Base-by-base conservation (phyloP, 352 stramenopile species). In the Thalassiosira livingstoniorum region DNA sequence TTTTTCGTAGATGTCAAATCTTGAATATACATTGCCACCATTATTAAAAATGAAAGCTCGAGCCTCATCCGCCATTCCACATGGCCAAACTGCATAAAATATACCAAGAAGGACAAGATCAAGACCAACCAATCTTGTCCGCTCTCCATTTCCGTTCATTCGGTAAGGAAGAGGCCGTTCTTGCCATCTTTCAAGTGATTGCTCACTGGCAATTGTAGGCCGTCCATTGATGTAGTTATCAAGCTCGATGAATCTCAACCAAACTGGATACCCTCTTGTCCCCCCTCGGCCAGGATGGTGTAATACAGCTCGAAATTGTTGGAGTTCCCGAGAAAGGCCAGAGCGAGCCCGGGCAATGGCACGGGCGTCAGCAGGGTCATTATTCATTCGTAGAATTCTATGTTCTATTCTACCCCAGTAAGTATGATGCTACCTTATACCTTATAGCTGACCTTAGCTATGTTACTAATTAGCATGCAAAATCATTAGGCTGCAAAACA, bases 21-120 rank as follows among this genome's bases (percentile, higher is more conserved):
- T n/a, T 37, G 4, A 5, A 29, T 63, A 63, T 3, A 63, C 27
- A 18, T 63, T 29, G 2, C 54, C 54, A 39, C 54, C 54, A 37
- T 63, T 63, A 27, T 63, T 63, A 35, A 34, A 63, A 15, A 63
- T 63, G 27, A 63, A 63, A 13, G 21, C 27, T 39, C 54, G 37
- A 27, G n/a, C 21, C 37, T 63, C 54, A 35, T 63, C 54, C 11
- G 21, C n/a, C 32, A 13, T 18, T 7, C 54, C 27, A 21, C 54
- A 63, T 63, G 54, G 54, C 54, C 54, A 63, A 27, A 63, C 37
- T 32, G 21, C 5, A 37, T 63, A 63, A 37, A 63, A 63, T 37
- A 37, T 5, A 18, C 32, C 54, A 32, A 63, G 21, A 11, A 63
- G 27, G n/a, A 63, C 21, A 7, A 63, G 21, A 35, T 63, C 54